Evolutionary conservation across 495 filamentous ascomycete genomes (phyloP).

Genomic region (Penicillium alfredii): DNA sequence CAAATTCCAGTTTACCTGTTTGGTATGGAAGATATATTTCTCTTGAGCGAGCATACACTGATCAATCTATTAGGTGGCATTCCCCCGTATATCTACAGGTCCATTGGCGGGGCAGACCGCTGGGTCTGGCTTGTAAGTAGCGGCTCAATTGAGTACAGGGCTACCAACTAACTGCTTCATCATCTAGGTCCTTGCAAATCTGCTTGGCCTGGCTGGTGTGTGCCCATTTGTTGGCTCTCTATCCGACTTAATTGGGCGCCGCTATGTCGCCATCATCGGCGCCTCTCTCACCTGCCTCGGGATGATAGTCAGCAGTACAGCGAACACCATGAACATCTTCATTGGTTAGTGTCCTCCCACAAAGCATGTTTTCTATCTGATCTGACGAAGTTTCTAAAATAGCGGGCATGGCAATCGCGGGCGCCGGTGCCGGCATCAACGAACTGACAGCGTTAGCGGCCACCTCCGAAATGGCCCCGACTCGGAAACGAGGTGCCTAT

Average conservation of each 20-base stretch:
- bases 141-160: not conserved
- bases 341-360: constrained; percentile 46
- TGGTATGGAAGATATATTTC: constrained; percentile 25
- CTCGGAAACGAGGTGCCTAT: constrained; percentile 61
- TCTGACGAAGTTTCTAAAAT: no score
- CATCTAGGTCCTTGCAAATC: constrained; percentile 51
- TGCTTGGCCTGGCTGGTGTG: constrained; percentile 60
- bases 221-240: constrained; percentile 68
- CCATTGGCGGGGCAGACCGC: constrained; percentile 59
- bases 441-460: constrained; percentile 64
- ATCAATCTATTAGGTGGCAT: constrained; percentile 43
- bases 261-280: constrained; percentile 60
- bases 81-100: constrained; percentile 57
- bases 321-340: constrained; percentile 60
- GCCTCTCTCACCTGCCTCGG: constrained; percentile 54
- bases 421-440: constrained; percentile 57
- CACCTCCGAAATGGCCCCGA: constrained; percentile 64
- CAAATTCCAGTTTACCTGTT: constrained; percentile 61
- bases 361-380: constrained; percentile 21
- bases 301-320: constrained; percentile 60
- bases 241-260: constrained; percentile 63
- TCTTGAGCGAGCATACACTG: not conserved
- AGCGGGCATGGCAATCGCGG: constrained; percentile 58
- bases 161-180: not conserved
- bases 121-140: constrained; percentile 64